A percentile compares a stretch with the other conserved stretches of the same genome.
phyloP scores from a whole-genome alignment of 2,329 filamentous ascomycete genomes.

The Metarhizium guizhouense region DNA sequence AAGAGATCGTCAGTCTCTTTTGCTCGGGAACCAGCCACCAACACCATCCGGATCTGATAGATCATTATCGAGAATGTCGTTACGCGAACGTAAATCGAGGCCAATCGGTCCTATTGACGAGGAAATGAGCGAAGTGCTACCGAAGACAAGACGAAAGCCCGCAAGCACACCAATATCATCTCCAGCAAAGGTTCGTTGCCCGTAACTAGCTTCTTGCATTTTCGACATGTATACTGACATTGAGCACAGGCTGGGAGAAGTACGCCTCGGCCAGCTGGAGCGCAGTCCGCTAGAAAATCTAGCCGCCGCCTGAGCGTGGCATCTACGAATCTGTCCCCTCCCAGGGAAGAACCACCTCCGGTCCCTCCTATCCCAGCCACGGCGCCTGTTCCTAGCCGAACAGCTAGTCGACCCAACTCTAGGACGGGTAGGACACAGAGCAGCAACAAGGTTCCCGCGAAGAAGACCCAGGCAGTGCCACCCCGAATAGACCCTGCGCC shows the following conservation, averaged over 20 bases:
- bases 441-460: slow-evolving; percentile 38
- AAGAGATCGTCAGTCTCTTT: slow-evolving; percentile 53
- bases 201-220: not conserved
- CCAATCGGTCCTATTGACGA: slow-evolving; percentile 45
- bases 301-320: slow-evolving; percentile 42
- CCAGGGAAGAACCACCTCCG: slow-evolving; percentile 10
- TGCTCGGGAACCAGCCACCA: slow-evolving; percentile 21
- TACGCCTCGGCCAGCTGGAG: slow-evolving; percentile 15
- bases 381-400: slow-evolving; percentile 12
- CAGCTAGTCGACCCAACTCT: slow-evolving; percentile 21
- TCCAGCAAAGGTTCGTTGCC: slow-evolving; percentile 18
- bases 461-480: slow-evolving; percentile 47
- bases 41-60: slow-evolving; percentile 22
- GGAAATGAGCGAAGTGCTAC: slow-evolving; percentile 16
- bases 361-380: not conserved
- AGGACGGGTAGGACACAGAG: slow-evolving; percentile 23
- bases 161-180: slow-evolving; percentile 37
- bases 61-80: slow-evolving; percentile 56
- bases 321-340: slow-evolving; percentile 24
- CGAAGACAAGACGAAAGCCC: slow-evolving; percentile 50
- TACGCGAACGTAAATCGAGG: slow-evolving; percentile 61
- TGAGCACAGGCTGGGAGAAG: slow-evolving; percentile 23
- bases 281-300: slow-evolving; percentile 22
- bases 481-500: slow-evolving; percentile 32
- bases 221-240: not conserved